Percentiles rank a stretch among this genome's conserved stretches.
phyloP scores from a whole-genome alignment of 2,329 filamentous ascomycete species.

The Hortaea sp. region DNA sequence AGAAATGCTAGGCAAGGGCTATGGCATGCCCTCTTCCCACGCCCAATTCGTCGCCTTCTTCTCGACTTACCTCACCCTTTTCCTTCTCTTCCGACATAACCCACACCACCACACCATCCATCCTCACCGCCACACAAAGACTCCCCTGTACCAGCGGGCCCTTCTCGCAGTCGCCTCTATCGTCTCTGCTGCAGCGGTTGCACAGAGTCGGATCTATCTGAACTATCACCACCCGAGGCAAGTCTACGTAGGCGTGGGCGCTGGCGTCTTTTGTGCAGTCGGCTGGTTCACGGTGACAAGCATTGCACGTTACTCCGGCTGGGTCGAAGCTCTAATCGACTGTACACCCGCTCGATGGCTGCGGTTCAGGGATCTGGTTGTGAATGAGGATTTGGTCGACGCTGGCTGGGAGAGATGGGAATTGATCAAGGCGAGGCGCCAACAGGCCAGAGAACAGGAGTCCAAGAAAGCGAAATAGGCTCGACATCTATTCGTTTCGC shows the following conservation, averaged over 20 bases:
- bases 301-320: constrained; percentile 55
- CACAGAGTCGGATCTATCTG: constrained; percentile 77
- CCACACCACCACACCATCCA: constrained; percentile 37
- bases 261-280: constrained; percentile 60
- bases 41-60: constrained; percentile 93
- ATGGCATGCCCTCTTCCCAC: constrained; percentile 95
- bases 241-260: constrained; percentile 67
- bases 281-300: constrained; percentile 69
- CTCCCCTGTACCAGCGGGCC: constrained; percentile 52
- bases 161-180: constrained; percentile 37
- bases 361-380: constrained; percentile 70
- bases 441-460: constrained; percentile 2
- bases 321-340: constrained; percentile 63
- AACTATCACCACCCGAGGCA: constrained; percentile 86
- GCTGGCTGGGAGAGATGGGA: constrained; percentile 94
- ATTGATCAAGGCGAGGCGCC: constrained; percentile 31
- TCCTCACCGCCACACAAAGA: constrained; percentile 41
- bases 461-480: background rate
- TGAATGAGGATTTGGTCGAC: constrained; percentile 81
- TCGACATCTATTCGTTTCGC: background rate
- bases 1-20: constrained; percentile 75
- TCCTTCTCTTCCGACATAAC: constrained; percentile 70
- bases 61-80: constrained; percentile 71
- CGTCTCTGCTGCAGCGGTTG: constrained; percentile 43
- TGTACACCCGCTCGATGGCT: constrained; percentile 54